These are phyloP conservation scores for Zelopaecilomyces penicillatus DNA, from an alignment of 2,329 filamentous ascomycete species.

Conservation along the genomic window DNA sequence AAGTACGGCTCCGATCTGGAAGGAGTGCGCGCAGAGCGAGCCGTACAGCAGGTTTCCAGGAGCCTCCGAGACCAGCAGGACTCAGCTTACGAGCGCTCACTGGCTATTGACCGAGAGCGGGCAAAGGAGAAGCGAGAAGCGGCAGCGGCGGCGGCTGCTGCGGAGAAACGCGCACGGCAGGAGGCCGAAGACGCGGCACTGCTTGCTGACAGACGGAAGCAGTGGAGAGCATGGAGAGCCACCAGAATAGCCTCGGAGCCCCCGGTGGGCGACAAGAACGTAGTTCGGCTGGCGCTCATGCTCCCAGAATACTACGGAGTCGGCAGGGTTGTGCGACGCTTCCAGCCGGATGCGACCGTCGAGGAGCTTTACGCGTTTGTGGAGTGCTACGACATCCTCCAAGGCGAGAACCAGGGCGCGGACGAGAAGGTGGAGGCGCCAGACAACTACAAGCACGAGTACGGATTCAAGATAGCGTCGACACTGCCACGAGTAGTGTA, in stretches of 20 bases:
- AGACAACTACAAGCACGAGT: slow-evolving; percentile 62
- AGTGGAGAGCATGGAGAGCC: slow-evolving; percentile 78
- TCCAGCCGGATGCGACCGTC: slow-evolving; percentile 58
- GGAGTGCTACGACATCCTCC: slow-evolving; percentile 70
- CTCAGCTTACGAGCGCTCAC: slow-evolving; percentile 82
- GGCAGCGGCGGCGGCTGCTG: slow-evolving; percentile 60
- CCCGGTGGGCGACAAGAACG: slow-evolving; percentile 48
- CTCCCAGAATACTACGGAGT: slow-evolving; percentile 53
- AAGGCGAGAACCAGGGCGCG: slow-evolving; percentile 26
- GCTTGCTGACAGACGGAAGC: slow-evolving; percentile 37
- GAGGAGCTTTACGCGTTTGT: slow-evolving; percentile 96
- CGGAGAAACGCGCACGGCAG: slow-evolving; percentile 52
- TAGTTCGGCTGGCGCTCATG: slow-evolving; percentile 63
- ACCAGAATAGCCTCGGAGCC: slow-evolving; percentile 62
- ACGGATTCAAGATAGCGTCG: slow-evolving; percentile 76
- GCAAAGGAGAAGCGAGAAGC: slow-evolving; percentile 69
- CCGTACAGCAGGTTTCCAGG: slow-evolving; percentile 73
- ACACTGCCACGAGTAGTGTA: slow-evolving; percentile 80
- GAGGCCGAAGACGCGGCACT: slow-evolving; percentile 53
- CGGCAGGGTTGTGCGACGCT: slow-evolving; percentile 69
- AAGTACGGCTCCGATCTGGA: slow-evolving; percentile 70
- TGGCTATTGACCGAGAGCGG: slow-evolving; percentile 81
- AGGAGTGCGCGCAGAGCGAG: slow-evolving; percentile 64
- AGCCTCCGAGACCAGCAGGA: slow-evolving; percentile 83
- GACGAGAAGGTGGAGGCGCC: slow-evolving; percentile 44